Evolutionary conservation across 2,329 filamentous ascomycete species (phyloP), one percentile per base, ranked within the genome.

Genomic region (Claviceps humidiphila): DNA sequence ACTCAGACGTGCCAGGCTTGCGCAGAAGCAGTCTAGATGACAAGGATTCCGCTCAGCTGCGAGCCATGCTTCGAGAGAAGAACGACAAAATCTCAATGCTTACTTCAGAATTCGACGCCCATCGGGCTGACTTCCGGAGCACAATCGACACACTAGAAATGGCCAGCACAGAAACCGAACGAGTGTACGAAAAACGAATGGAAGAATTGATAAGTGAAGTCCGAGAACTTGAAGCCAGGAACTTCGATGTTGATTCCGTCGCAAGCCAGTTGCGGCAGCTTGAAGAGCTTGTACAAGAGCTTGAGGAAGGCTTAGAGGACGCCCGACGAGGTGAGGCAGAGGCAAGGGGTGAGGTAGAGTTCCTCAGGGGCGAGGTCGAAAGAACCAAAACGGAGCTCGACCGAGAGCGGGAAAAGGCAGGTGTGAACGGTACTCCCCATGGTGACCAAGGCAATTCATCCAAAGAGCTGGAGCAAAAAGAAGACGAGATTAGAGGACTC

Each of bases 111-210:
- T 98, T 98, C 61, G 93, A 98, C 64, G 82, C 85, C 9, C 91
- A 98, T 65, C 80, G 93, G 54, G 91, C 93, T 17, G 93, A 98
- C 67, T 98, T 98, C 69, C 78, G 93, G 58, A 95, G 88, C 66
- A 98, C 93, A 17, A 93, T 98, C 56, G 93, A 98, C 69, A 95
- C 91, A 0, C 75, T 98, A 49, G 93, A 98, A 67, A 80, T 97
- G 72, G 94, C 93, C 2, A 95, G 89, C 63, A 87, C 89, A 0
- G 93, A 98, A 71, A 98, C 93, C 0, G 87, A 96, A 68, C 80
- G 91, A 26, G 91, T 98, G 14, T 98, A 98, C 64, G 93, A 98
- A 66, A 86, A 89, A 67, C 87, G 88, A 69, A 87, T 97, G 55
- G 85, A 90, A 61, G 87, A 89, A 61, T 70, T 98, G 42, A 79